A percentile compares a stretch with the other conserved stretches of the same genome.
phyloP scores from a whole-genome alignment of 140 eudicot genomes.

The Cichorium intybus region DNA sequence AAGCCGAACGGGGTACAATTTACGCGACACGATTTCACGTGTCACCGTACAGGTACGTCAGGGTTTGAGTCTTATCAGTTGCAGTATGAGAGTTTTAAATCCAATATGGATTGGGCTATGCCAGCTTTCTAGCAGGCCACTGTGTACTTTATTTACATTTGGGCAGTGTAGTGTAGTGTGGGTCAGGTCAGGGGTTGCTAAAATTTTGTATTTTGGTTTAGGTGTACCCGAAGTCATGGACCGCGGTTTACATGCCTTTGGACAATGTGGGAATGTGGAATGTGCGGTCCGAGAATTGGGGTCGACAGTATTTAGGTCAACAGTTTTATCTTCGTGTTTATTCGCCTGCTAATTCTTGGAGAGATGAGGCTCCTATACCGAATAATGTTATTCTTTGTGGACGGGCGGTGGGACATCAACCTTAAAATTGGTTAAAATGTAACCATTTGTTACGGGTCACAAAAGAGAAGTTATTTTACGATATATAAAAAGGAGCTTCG shows the following conservation, averaged over 20 bases:
- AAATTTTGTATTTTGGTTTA: not conserved
- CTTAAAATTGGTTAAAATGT: slow-evolving; percentile 23
- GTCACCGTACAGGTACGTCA: slow-evolving; percentile 64
- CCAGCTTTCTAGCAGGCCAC: no score
- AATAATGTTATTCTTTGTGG: slow-evolving; percentile 83
- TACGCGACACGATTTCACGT: slow-evolving; percentile 68
- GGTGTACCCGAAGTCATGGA: slow-evolving; percentile 74
- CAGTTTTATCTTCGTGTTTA: slow-evolving; percentile 87
- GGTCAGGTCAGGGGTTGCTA: no score
- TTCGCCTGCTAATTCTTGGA: slow-evolving; percentile 73
- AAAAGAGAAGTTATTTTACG: not conserved
- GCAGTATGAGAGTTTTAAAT: no score
- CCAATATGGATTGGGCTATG: no score
- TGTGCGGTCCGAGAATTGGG: slow-evolving; percentile 68
- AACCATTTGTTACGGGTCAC: not conserved
- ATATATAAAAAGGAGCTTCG: not conserved
- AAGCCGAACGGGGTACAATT: slow-evolving; percentile 66
- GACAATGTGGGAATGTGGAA: slow-evolving; percentile 86
- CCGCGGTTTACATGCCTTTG: slow-evolving; percentile 67
- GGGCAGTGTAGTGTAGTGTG: no score
- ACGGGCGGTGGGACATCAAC: slow-evolving; percentile 49
- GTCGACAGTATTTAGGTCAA: slow-evolving; percentile 79
- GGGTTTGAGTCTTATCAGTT: not conserved
- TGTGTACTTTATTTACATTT: not conserved
- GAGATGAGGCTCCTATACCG: slow-evolving; percentile 89